A percentile compares a stretch with the other conserved stretches of the same genome.
phyloP scores from a whole-genome alignment of 495 filamentous ascomycete genomes.

The Aspergillus campestris region DNA sequence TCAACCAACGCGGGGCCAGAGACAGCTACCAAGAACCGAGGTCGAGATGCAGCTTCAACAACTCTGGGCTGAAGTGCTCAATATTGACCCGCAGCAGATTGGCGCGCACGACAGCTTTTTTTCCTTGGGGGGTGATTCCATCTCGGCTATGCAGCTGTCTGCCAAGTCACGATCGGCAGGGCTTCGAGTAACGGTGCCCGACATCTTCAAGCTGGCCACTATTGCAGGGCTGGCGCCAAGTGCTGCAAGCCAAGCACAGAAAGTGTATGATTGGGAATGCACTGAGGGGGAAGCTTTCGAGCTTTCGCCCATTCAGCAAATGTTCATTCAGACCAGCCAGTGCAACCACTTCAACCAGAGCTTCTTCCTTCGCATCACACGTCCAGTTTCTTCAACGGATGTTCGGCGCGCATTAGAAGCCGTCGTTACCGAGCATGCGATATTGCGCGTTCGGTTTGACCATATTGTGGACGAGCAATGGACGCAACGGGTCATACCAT shows the following conservation, averaged over 20 bases:
- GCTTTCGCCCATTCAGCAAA: too few species aligned
- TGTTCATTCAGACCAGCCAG: too few species aligned
- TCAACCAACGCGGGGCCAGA: neutral
- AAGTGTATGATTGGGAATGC: too few species aligned
- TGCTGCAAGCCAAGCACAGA: too few species aligned
- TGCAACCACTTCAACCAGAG: too few species aligned
- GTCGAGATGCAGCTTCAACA: constrained; percentile 19
- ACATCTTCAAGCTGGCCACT: constrained; percentile 24
- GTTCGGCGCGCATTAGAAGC: too few species aligned
- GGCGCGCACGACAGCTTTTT: constrained; percentile 43
- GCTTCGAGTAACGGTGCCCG: constrained; percentile 29
- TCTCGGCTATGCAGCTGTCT: constrained; percentile 47
- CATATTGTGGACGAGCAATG: neutral
- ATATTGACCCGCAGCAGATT: constrained; percentile 18
- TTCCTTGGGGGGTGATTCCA: constrained; percentile 48
- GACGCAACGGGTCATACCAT: too few species aligned
- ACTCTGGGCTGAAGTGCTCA: constrained; percentile 25
- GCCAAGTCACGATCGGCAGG: constrained; percentile 27
- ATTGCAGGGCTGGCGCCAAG: neutral
- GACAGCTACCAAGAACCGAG: constrained; percentile 1
- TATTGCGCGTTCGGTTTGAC: too few species aligned
- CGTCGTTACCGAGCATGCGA: too few species aligned
- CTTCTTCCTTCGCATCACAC: too few species aligned
- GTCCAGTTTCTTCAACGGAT: too few species aligned
- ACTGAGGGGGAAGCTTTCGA: too few species aligned